A percentile compares a stretch with the other conserved stretches of the same genome.
Evolutionary conservation across 1,284 basidiomycete species (phyloP).

Genomic region (Fomitopsis pinicola): DNA sequence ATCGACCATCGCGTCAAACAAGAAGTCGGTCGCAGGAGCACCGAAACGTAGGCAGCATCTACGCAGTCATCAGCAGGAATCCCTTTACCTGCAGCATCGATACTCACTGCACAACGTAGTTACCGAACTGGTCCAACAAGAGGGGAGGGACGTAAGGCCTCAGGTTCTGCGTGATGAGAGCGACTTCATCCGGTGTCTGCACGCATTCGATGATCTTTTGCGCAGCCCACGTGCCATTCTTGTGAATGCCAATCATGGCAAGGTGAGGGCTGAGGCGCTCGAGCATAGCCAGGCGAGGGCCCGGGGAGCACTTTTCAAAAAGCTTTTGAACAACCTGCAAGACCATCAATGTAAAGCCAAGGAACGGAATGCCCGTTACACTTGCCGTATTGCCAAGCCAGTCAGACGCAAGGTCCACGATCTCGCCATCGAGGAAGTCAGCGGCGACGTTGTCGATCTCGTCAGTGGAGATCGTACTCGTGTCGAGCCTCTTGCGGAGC

Average conservation of each 20-base stretch:
- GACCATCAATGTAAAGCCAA: constrained; percentile 6
- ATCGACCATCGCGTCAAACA: constrained; percentile 98
- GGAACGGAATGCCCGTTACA: constrained; percentile 3
- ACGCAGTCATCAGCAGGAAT: constrained; percentile 7
- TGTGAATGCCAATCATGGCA: constrained; percentile 98
- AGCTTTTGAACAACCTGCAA: constrained; percentile 88
- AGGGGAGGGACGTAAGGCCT: constrained; percentile 91
- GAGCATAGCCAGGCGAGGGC: constrained; percentile 83
- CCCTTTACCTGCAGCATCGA: neutral
- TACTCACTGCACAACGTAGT: constrained; percentile 93
- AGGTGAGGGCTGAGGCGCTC: constrained; percentile 92
- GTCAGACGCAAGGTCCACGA: constrained; percentile 94
- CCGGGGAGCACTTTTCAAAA: constrained; percentile 85
- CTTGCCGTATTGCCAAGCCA: constrained; percentile 97
- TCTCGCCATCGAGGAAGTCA: constrained; percentile 88
- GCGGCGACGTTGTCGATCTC: constrained; percentile 89
- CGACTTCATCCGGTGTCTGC: constrained; percentile 83
- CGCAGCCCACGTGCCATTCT: constrained; percentile 99
- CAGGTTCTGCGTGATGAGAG: constrained; percentile 81
- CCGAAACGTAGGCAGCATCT: constrained; percentile 93
- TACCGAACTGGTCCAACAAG: constrained; percentile 94
- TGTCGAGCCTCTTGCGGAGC: constrained; percentile 86
- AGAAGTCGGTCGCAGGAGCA: constrained; percentile 86
- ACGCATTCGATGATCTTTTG: constrained; percentile 99
- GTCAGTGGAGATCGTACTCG: constrained; percentile 75